A percentile compares a stretch with the other conserved stretches of the same genome.
Evolutionary conservation across 75 land plant genomes (phyloP).

Genomic region (Picea glauca): DNA sequence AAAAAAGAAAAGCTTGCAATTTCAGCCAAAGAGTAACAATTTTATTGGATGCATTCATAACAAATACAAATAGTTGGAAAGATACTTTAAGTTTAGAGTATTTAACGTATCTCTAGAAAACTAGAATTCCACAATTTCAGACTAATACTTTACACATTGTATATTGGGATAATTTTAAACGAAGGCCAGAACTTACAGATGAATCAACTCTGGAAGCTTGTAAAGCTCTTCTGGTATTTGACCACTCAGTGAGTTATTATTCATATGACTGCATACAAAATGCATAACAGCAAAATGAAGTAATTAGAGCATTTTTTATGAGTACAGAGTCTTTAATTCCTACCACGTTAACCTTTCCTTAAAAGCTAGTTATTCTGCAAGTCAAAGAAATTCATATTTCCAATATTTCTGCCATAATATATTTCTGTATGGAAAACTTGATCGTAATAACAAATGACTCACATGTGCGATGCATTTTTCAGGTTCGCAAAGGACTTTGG

Average conservation of each 20-base stretch:
- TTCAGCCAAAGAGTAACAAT: not conserved
- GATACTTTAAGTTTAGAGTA: not conserved
- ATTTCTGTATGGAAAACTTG: not conserved
- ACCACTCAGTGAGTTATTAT: slow-evolving; percentile 75
- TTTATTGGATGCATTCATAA: not conserved
- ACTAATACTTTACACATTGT: not conserved
- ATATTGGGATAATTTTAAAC: too few species aligned
- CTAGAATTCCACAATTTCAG: not conserved
- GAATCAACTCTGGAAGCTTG: slow-evolving; percentile 38
- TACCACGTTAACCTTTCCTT: not conserved
- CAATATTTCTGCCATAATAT: not conserved
- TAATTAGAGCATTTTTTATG: not conserved
- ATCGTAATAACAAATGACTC: slow-evolving; percentile 17
- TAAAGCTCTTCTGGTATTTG: slow-evolving; percentile 62
- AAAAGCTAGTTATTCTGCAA: not conserved
- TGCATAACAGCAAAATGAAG: not conserved
- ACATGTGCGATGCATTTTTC: slow-evolving; percentile 63
- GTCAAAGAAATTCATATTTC: not conserved
- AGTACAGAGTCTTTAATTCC: not conserved
- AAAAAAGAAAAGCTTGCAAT: not conserved
- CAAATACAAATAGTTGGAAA: not conserved
- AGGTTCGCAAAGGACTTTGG: slow-evolving; percentile 75
- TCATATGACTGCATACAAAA: slow-evolving; percentile 63
- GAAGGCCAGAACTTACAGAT: slow-evolving; percentile 46
- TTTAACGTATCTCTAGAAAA: not conserved